These are phyloP conservation scores for Torulaspora maleeae DNA, from an alignment of 805 yeast species.

Conservation along the genomic window DNA sequence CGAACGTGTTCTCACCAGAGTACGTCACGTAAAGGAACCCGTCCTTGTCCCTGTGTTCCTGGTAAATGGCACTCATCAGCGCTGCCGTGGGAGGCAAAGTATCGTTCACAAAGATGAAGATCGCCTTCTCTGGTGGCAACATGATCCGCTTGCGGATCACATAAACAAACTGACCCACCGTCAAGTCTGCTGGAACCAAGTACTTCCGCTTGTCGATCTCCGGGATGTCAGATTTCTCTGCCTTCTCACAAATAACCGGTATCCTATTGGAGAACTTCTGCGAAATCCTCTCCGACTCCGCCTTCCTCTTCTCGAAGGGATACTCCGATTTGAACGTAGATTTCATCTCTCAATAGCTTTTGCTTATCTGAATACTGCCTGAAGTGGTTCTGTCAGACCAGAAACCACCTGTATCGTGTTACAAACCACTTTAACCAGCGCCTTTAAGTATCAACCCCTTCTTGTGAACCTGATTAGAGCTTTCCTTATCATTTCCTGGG, in stretches of 20 bases:
- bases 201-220: conserved; percentile 97
- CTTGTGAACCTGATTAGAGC: not conserved
- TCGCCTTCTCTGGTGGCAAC: conserved; percentile 95
- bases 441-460: conserved; percentile 3
- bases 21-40: conserved; percentile 94
- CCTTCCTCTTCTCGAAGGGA: conserved; percentile 91
- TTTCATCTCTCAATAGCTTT: conserved; percentile 23
- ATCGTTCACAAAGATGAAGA: conserved; percentile 94
- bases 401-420: not conserved
- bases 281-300: conserved; percentile 87
- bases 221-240: conserved; percentile 92
- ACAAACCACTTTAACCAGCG: not conserved
- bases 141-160: conserved; percentile 95
- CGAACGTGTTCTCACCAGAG: conserved; percentile 97
- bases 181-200: conserved; percentile 90
- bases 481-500: not conserved
- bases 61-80: conserved; percentile 88
- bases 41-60: conserved; percentile 96
- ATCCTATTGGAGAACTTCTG: conserved; percentile 86
- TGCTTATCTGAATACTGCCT: conserved; percentile 4
- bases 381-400: not conserved
- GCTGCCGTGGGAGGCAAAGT: conserved; percentile 98
- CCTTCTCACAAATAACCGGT: conserved; percentile 95
- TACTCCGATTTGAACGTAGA: conserved; percentile 53
- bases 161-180: conserved; percentile 97